Base-by-base conservation (phyloP, 2,329 filamentous ascomycete species). In the Lizonia empirigonia region DNA sequence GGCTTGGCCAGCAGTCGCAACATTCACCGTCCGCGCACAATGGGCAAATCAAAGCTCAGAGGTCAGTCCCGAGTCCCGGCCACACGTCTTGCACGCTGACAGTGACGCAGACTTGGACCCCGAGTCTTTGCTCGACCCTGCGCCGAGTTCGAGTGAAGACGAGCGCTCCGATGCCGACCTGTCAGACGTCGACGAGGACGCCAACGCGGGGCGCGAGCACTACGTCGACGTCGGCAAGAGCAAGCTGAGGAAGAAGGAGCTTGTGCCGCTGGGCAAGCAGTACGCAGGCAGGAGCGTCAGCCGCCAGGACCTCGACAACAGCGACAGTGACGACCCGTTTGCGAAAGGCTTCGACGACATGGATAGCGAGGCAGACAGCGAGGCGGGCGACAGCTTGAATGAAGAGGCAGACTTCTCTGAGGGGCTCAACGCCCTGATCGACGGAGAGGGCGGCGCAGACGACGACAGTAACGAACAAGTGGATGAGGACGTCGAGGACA, bases 171-270 rank as follows among this genome's bases (percentile, higher is more conserved):
- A 78, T 41, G 83, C 80, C 35, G 80, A 73, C 5, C 12, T 56
- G 10, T 69, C 67, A 13, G 74, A 73, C 18, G 49, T 72, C 62
- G 30, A 67, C 38, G 32, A 67, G 44, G 73, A 80, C 60, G 77
- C 70, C 9, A 75, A 82, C 53, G 80, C 80, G 9, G 91, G 88
- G 16, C 88, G 92, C 24, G 93, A 96, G 65, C 93, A 97, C 71
- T 97, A 97, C 69, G 82, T 89, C 34, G 75, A 82, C 44, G 90
- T 96, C 24, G 88, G 87, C 80, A 94, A 92, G 79, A 94, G 88
- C 76, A 93, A 89, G 70, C 78, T 97, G 60, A 85, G 91, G 58
- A 87, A 90, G 68, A 85, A 85, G 50, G 85, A 90, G 26, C 80
- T 82, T 19, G 75, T 87, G 15, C 76, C 83, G 0, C 78, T 97